Evolutionary conservation across 1,284 basidiomycete species (phyloP), one percentile per base, ranked within the genome.

Genomic region (Sanghuangporus weigelae): DNA sequence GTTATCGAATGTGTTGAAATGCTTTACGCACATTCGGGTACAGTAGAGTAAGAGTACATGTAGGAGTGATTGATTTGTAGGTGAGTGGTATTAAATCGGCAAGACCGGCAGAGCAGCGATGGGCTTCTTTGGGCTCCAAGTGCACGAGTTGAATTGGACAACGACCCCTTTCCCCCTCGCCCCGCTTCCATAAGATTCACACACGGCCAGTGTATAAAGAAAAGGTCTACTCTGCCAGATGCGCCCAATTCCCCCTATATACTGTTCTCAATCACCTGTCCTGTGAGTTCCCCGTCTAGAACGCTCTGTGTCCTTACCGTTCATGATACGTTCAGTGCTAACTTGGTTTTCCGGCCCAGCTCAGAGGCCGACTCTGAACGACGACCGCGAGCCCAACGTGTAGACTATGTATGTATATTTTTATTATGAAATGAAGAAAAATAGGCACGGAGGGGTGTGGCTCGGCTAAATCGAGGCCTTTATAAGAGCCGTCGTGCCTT

Each of bases 341-440:
- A 44, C 14, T 16, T 54, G 5, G 11, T 16, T 2, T 39, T 23
- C 35, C 19, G 38, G 23, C 36, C 21, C 26, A 54, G 53, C 6
- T 12, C 14, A 31, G 26, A n/a, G 36, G 31, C 53, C 35, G 51
- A 55, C 21, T 14, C 39, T 31, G 39, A 48, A 31, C 58, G 63
- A 26, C 53, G 58, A 51, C 35, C 54, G 39, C 63, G 58, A 46
- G 51, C 63, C n/a, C 53, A 57, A 40, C 23, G 58, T 36, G 16
- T 59, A 39, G 57, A 62, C 57, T 62, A 55, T 48, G 60, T 62
- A 36, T 21, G 60, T 65, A 42, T 31, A 49, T 59, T 46, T 36
- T 19, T 38, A 35, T 35, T 46, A 46, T 46, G 12, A 8, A 46
- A 7, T 19, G 12, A 46, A n/a, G 16, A 42, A 46, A 46, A 11